Evolutionary conservation across 352 stramenopile species (phyloP).

Genomic region (Thalassiosira mediterranea): DNA sequence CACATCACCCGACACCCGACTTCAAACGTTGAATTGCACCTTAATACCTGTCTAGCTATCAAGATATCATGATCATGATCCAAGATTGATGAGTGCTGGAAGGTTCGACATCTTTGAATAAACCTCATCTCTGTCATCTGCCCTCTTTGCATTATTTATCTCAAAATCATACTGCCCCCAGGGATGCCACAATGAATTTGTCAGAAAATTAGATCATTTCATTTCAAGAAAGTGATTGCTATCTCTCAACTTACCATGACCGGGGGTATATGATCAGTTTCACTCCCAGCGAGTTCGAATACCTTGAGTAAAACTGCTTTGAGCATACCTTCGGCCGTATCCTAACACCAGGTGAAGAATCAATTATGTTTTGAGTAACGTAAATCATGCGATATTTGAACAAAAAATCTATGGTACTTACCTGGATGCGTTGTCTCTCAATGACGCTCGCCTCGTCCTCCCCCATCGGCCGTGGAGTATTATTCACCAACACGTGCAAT

Average conservation of each 20-base stretch:
- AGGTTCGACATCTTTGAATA: conserved; percentile 75
- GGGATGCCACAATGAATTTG: too few relatives aligned
- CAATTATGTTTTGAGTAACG: too few relatives aligned
- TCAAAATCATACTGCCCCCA: conserved; percentile 85
- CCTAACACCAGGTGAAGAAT: too few relatives aligned
- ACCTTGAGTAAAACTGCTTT: conserved; percentile 67
- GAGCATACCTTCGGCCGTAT: conserved; percentile 79
- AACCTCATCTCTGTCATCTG: conserved; percentile 78
- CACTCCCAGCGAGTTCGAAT: conserved; percentile 69
- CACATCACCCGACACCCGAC: too few relatives aligned
- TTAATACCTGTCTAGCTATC: too few relatives aligned
- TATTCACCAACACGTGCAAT: conserved; percentile 79
- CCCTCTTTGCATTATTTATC: conserved; percentile 70
- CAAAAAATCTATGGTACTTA: too few relatives aligned
- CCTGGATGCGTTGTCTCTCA: conserved; percentile 78
- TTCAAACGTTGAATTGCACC: too few relatives aligned
- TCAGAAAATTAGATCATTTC: too few relatives aligned
- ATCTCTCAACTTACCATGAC: too few relatives aligned
- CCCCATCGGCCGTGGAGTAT: conserved; percentile 76
- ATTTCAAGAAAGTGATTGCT: too few relatives aligned
- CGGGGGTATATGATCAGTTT: conserved; percentile 61
- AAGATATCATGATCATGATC: conserved; percentile 20
- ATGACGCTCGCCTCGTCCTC: conserved; percentile 75
- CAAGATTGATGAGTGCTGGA: conserved; percentile 76
- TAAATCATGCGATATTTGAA: too few relatives aligned